phyloP scores from a whole-genome alignment of 2,329 filamentous ascomycete genomes.

The Xylaria sp. region DNA sequence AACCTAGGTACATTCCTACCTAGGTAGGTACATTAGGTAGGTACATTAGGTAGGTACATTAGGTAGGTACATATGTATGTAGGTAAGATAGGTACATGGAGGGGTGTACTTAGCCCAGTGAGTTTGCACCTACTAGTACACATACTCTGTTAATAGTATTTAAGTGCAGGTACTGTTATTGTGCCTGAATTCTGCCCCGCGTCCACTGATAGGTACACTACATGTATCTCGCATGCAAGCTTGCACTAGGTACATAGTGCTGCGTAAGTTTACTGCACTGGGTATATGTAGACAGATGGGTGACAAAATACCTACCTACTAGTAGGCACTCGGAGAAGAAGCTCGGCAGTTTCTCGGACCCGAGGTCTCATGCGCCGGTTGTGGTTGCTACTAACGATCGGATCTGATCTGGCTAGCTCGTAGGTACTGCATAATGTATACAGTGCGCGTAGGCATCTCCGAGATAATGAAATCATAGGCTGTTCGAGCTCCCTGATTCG shows the following conservation, averaged over 20 bases:
- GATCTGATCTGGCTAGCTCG: conserved; percentile 28
- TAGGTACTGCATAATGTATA: neutral
- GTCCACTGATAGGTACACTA: too few species aligned
- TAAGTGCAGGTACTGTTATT: too few species aligned
- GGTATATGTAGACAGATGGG: neutral
- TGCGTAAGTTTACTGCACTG: neutral
- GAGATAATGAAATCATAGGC: conserved; percentile 49
- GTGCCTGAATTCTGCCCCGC: too few species aligned
- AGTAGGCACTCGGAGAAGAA: conserved; percentile 20
- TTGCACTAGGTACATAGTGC: neutral
- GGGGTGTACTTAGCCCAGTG: too few species aligned
- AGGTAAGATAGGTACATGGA: too few species aligned
- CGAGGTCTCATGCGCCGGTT: neutral
- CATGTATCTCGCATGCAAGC: neutral
- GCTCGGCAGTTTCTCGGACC: conserved; percentile 29
- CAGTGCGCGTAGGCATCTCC: conserved; percentile 42
- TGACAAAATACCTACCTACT: neutral
- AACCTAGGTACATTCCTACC: neutral
- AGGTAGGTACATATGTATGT: too few species aligned
- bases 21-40: too few species aligned
- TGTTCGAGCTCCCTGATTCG: conserved; percentile 47
- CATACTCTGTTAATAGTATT: too few species aligned
- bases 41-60: too few species aligned
- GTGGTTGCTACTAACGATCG: conserved; percentile 13
- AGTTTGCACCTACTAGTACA: too few species aligned